Conservation (phyloP, 345 rosid genomes). For the Gossypium herbaceum region DNA sequence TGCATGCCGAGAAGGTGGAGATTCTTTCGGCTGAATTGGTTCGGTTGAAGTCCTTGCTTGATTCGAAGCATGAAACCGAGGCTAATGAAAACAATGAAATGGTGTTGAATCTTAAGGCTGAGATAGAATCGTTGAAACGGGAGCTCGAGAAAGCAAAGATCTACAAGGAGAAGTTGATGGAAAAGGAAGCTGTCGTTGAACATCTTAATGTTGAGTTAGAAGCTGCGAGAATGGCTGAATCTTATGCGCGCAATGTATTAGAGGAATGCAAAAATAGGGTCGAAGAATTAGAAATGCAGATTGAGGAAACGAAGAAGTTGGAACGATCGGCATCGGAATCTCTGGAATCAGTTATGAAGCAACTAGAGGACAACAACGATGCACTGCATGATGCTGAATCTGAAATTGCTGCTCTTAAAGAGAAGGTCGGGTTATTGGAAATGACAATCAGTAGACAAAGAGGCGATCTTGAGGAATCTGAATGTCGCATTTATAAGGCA, state of each 20-base stretch:
- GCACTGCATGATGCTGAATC: slow-evolving; percentile 60
- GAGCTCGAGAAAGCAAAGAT: slow-evolving; percentile 56
- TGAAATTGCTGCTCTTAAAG: slow-evolving; percentile 63
- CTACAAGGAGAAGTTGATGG: slow-evolving; percentile 48
- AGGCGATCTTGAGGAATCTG: slow-evolving; percentile 66
- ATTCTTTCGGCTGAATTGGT: slow-evolving; percentile 69
- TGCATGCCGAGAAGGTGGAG: slow-evolving; percentile 73
- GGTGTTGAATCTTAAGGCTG: slow-evolving; percentile 46
- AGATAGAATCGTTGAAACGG: slow-evolving; percentile 48
- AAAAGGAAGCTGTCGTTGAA: slow-evolving; percentile 54
- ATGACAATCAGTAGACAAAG: slow-evolving; percentile 61
- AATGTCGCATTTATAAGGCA: slow-evolving; percentile 27
- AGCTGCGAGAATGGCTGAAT: slow-evolving; percentile 85
- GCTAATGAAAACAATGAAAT: slow-evolving; percentile 43
- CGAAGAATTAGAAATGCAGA: slow-evolving; percentile 56
- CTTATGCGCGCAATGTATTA: slow-evolving; percentile 58
- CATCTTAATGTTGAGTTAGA: slow-evolving; percentile 78
- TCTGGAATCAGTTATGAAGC: slow-evolving; percentile 78
- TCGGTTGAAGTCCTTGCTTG: slow-evolving; percentile 64
- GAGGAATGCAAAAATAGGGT: slow-evolving; percentile 72
- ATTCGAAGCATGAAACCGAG: slow-evolving; percentile 56
- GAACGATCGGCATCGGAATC: slow-evolving; percentile 86
- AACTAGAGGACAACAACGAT: slow-evolving; percentile 72
- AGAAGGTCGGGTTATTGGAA: slow-evolving; percentile 68
- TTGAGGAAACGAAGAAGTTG: slow-evolving; percentile 58